Conservation (phyloP, 306 rosid genomes). For the Rosa lucieae region DNA sequence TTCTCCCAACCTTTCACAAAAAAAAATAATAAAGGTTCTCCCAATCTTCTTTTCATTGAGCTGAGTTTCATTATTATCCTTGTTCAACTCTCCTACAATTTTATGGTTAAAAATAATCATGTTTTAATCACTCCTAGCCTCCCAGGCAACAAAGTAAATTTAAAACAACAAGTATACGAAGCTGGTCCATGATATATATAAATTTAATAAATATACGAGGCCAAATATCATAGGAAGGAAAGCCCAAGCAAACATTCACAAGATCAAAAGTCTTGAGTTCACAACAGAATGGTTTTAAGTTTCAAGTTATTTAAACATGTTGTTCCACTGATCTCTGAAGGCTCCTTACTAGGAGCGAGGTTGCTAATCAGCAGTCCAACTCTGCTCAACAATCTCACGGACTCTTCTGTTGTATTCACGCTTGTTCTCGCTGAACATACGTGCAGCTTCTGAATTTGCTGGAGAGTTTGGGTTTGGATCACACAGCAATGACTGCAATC, state of each 20-base stretch:
- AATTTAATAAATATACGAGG: conserved; percentile 1
- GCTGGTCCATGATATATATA: background rate
- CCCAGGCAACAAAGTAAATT: background rate
- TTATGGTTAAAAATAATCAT: background rate
- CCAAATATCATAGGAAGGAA: conserved; percentile 15
- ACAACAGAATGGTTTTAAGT: conserved; percentile 45
- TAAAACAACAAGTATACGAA: background rate
- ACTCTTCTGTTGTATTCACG: conserved; percentile 93
- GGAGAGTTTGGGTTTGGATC: conserved; percentile 99
- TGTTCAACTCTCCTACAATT: background rate
- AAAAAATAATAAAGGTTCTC: too few species aligned
- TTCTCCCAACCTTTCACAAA: background rate
- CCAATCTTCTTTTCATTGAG: background rate
- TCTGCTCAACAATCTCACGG: conserved; percentile 94
- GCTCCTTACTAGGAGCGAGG: conserved; percentile 25
- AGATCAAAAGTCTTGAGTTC: conserved; percentile 28
- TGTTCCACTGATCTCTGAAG: conserved; percentile 35
- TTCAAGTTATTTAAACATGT: conserved; percentile 52
- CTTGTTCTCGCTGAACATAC: conserved; percentile 95
- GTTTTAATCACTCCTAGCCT: background rate
- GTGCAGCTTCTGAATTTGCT: conserved; percentile 95
- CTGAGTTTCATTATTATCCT: background rate
- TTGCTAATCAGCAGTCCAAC: conserved; percentile 95
- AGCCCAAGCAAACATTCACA: conserved; percentile 54
- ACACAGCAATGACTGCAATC: conserved; percentile 88